These are phyloP conservation scores for Helotiales sp. DNA, from an alignment of 2,329 filamentous ascomycete genomes.

Conservation along the genomic window DNA sequence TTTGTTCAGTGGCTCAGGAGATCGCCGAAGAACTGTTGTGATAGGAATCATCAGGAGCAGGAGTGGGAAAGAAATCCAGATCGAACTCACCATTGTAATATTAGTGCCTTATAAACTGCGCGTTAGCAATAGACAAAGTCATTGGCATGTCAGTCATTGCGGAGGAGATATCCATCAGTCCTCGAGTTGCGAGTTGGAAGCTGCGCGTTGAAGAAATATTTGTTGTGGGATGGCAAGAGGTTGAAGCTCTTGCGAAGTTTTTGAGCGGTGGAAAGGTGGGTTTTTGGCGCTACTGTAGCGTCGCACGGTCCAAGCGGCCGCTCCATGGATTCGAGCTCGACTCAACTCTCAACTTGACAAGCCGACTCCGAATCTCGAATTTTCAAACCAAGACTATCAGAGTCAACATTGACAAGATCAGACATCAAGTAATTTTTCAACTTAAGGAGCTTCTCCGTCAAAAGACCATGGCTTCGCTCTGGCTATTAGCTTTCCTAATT, in stretches of 20 bases:
- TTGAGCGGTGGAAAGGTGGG: neutral
- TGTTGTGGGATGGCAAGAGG: neutral
- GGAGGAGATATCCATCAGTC: neutral
- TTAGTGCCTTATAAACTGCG: slow-evolving; percentile 8
- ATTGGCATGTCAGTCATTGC: neutral
- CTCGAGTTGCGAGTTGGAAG: neutral
- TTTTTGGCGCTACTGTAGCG: slow-evolving; percentile 11
- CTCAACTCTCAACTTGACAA: too few species aligned
- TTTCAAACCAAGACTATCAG: too few species aligned
- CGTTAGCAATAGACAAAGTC: neutral
- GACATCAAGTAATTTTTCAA: too few species aligned
- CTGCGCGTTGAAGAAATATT: neutral
- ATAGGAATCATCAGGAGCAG: slow-evolving; percentile 43
- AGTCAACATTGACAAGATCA: too few species aligned
- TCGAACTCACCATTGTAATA: slow-evolving; percentile 19
- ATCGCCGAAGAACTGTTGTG: slow-evolving; percentile 43
- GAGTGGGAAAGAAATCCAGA: slow-evolving; percentile 13
- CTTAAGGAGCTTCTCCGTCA: too few species aligned
- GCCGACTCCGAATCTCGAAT: too few species aligned
- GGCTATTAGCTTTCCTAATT: slow-evolving; percentile 34
- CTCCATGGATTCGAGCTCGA: too few species aligned
- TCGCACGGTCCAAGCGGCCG: slow-evolving; percentile 6
- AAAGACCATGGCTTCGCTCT: slow-evolving; percentile 27
- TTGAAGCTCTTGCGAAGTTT: slow-evolving; percentile 6
- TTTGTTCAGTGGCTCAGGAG: slow-evolving; percentile 50